Percentiles rank a stretch among this genome's conserved stretches.
Evolutionary conservation across 306 rosid species (phyloP).

Genomic region (Prunus mume): DNA sequence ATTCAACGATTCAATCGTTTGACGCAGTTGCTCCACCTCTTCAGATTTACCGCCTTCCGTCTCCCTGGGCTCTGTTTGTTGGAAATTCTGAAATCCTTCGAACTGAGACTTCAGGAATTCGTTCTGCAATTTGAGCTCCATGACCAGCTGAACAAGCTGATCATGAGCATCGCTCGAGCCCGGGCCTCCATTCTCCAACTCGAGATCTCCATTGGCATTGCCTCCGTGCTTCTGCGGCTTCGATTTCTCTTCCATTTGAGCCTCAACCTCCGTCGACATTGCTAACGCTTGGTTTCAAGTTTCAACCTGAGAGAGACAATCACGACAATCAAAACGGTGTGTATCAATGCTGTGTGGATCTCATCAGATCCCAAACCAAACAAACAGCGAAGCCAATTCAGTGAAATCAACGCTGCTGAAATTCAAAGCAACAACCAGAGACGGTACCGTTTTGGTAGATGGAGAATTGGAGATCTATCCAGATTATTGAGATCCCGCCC

Average conservation of each 20-base stretch:
- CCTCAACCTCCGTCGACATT: conserved; percentile 46
- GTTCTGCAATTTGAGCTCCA: conserved; percentile 70
- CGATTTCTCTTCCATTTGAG: conserved; percentile 33
- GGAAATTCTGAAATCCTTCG: conserved; percentile 42
- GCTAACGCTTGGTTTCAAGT: not conserved
- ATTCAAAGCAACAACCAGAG: not conserved
- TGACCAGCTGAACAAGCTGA: conserved; percentile 59
- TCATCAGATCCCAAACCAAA: not conserved
- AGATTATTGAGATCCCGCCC: not conserved
- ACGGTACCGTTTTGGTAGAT: conserved; percentile 2
- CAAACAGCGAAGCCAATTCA: conserved; percentile 1
- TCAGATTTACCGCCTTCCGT: conserved; percentile 38
- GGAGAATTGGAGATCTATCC: not conserved
- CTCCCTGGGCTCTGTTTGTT: conserved; percentile 29
- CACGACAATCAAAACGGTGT: not conserved
- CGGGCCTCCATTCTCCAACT: conserved; percentile 37
- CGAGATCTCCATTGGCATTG: conserved; percentile 35
- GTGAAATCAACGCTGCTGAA: not conserved
- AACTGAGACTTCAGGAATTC: conserved; percentile 82
- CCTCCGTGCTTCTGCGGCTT: conserved; percentile 29
- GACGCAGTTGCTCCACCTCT: conserved; percentile 48
- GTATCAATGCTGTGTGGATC: not conserved
- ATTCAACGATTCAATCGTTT: conserved; percentile 51
- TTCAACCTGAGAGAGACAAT: not conserved
- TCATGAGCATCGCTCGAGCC: conserved; percentile 40